Conservation (phyloP, 768 basidiomycete genomes). For the Boletellus sp. region DNA sequence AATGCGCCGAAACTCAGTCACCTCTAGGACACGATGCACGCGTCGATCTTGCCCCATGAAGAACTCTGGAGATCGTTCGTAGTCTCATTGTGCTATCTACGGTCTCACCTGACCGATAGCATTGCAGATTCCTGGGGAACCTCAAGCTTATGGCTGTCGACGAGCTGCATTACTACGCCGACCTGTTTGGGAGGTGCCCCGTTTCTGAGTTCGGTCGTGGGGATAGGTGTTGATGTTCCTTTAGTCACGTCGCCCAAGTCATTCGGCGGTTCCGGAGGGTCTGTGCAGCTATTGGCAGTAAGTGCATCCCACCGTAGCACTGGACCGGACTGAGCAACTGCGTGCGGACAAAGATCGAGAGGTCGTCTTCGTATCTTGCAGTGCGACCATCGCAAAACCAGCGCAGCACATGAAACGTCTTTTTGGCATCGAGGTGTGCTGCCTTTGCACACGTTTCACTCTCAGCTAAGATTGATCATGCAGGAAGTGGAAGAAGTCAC, state of each 20-base stretch:
- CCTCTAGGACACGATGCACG: constrained; percentile 76
- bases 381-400: constrained; percentile 82
- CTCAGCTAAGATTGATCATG: neutral
- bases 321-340: neutral
- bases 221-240: neutral
- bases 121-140: constrained; percentile 65
- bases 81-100: neutral
- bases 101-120: constrained; percentile 1
- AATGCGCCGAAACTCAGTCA: neutral
- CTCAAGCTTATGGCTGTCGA: constrained; percentile 78
- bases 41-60: constrained; percentile 81
- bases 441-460: neutral
- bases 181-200: constrained; percentile 70
- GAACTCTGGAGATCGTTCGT: constrained; percentile 72
- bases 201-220: neutral
- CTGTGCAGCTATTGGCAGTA: constrained; percentile 75
- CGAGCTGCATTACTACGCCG: constrained; percentile 84
- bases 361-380: constrained; percentile 75
- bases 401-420: constrained; percentile 70
- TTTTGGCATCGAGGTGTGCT: constrained; percentile 55
- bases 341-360: constrained; percentile 40
- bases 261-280: constrained; percentile 73
- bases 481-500: constrained; percentile 64
- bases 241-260: constrained; percentile 77
- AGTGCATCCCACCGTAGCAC: constrained; percentile 20